phyloP scores from a whole-genome alignment of 1,284 basidiomycete species.

The Exobasidium cylindrosporum region DNA sequence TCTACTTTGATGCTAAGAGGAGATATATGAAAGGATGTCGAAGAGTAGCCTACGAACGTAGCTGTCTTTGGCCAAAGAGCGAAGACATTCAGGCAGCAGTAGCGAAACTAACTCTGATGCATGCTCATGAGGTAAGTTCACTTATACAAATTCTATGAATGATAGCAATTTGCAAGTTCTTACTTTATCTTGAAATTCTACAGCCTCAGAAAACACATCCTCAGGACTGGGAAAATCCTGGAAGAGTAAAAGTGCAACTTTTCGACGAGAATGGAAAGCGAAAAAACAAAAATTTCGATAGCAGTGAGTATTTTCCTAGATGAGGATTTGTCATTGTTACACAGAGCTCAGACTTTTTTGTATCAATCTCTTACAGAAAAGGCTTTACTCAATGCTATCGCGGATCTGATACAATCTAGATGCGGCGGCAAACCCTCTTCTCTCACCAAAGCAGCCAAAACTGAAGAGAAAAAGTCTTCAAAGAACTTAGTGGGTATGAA shows the following conservation, averaged over 20 bases:
- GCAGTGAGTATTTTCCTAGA: constrained; percentile 22
- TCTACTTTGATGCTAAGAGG: constrained; percentile 93
- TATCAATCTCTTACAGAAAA: too few relatives aligned
- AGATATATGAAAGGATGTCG: constrained; percentile 78
- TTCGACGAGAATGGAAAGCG: constrained; percentile 77
- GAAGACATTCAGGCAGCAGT: constrained; percentile 85
- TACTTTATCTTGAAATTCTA: background rate
- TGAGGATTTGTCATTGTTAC: background rate
- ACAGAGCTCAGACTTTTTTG: background rate
- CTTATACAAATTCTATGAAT: too few relatives aligned
- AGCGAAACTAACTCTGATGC: constrained; percentile 70
- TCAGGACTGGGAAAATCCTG: constrained; percentile 84
- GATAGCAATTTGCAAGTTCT: background rate
- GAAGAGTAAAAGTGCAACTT: constrained; percentile 74
- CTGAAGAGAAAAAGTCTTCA: background rate
- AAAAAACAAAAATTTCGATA: constrained; percentile 68
- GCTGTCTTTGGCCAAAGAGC: constrained; percentile 90
- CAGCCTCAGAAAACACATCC: constrained; percentile 76
- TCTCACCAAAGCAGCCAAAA: constrained; percentile 9
- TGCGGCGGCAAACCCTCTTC: constrained; percentile 45
- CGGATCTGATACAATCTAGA: constrained; percentile 35
- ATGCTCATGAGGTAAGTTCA: constrained; percentile 71
- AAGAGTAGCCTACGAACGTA: constrained; percentile 72
- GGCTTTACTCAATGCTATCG: constrained; percentile 61
- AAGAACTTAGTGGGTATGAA: background rate